Base-by-base conservation (phyloP, 2,329 filamentous ascomycete genomes). In the Microsporum audouinii region DNA sequence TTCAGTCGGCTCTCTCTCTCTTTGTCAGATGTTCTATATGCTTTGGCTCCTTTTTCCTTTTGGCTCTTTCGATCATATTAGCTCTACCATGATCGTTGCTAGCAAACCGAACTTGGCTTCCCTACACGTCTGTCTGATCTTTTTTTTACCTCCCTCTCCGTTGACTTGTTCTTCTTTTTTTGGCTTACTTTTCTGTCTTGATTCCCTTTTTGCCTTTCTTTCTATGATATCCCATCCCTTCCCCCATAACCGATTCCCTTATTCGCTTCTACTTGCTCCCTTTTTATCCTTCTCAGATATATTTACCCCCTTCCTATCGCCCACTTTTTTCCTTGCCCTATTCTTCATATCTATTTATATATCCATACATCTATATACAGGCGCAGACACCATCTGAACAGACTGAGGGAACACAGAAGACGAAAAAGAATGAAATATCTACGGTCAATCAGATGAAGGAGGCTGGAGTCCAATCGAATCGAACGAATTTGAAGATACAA, bases 21-120 rank as follows among this genome's bases (percentile, higher is more conserved):
- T 55, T 14, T 36, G 49, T 34, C 49, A 55, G 27, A 55, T 55
- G 49, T 55, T 55, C 29, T 55, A 55, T 55, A 55, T 34, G 49
- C 49, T n/a, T 36, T 55, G 12, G 27, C 12, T 53, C 17, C 17
- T 33, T 53, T 53, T 34, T 34, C 5, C 6, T 33, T 51, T 51
- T 4, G 4, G 27, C 27, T 53, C 23, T n/a, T 36, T 31, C 31
- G 3, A n/a, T n/a, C 31, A 14, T 14, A 31, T 29, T 17, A 17
- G 17, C 17, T 17, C 17, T 17, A 17, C 17, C 17, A 17, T 17
- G 17, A 17, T 17, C 17, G 17, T 17, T 17, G 17, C 17, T 17
- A 17, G 17, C 17, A 17, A 17, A 17, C 17, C 17, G 17, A 17
- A 17, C 17, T 17, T 17, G 17, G 17, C 17, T 10, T 51, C 45